Evolutionary conservation across 352 stramenopile genomes (phyloP).

Genomic region (Globisporangium carolinianum): DNA sequence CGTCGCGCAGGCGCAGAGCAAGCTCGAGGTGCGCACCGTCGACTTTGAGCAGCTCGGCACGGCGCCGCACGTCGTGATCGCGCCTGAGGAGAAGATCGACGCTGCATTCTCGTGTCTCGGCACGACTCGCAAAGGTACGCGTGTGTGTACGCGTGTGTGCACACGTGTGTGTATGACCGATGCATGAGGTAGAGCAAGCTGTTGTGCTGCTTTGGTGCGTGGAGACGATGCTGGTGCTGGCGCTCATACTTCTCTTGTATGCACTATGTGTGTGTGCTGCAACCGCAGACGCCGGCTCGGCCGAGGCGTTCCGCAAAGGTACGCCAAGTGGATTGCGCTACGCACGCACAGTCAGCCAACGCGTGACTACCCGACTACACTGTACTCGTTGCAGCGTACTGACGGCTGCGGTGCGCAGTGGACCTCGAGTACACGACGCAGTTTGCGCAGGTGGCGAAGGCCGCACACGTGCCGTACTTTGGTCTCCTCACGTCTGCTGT

Average conservation of each 20-base stretch:
- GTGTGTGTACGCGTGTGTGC: not conserved
- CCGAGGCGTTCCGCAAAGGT: constrained; percentile 66
- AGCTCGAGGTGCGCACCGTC: constrained; percentile 44
- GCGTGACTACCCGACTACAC: too few relatives aligned
- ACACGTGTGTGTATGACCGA: not conserved
- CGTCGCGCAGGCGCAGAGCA: constrained; percentile 23
- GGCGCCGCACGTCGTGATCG: constrained; percentile 17
- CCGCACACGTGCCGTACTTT: constrained; percentile 43
- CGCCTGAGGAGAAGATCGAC: constrained; percentile 33
- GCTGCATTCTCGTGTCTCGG: constrained; percentile 68
- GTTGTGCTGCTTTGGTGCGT: not conserved
- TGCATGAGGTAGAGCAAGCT: not conserved
- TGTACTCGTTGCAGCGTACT: too few relatives aligned
- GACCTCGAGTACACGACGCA: constrained; percentile 64
- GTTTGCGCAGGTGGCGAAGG: constrained; percentile 48
- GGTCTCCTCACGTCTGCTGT: constrained; percentile 41
- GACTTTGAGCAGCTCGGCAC: constrained; percentile 49
- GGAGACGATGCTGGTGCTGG: not conserved
- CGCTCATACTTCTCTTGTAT: too few relatives aligned
- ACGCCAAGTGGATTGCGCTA: not conserved
- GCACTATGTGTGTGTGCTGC: not conserved
- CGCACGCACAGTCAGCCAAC: too few relatives aligned
- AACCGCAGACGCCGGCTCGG: constrained; percentile 38
- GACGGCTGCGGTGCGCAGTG: constrained; percentile 21
- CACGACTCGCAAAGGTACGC: constrained; percentile 56